Evolutionary conservation across 208 protist species (phyloP).

Genomic region (Lotmaria passim): DNA sequence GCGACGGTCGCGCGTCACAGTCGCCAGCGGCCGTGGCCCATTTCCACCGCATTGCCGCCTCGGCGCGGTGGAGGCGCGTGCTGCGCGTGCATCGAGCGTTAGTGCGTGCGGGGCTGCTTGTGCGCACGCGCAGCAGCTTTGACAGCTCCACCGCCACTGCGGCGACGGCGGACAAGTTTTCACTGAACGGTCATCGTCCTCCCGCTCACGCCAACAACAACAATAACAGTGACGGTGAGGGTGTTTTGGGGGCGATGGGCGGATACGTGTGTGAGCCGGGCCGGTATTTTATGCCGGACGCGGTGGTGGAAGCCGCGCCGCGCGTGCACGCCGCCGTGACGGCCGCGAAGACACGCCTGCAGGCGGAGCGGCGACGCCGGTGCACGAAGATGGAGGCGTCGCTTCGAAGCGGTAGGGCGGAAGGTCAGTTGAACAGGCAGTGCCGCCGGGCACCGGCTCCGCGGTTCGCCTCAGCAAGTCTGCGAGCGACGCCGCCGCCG

Average conservation of each 20-base stretch:
- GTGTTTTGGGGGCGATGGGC: not conserved
- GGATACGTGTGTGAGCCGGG: not conserved
- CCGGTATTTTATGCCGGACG: conserved; percentile 47
- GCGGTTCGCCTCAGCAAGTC: conserved; percentile 1
- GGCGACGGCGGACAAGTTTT: too few species aligned
- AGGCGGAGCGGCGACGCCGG: conserved; percentile 10
- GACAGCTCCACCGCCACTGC: not conserved
- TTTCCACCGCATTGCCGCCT: conserved; percentile 12
- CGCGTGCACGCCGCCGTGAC: conserved; percentile 48
- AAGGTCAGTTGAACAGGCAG: too few species aligned
- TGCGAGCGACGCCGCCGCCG: not conserved
- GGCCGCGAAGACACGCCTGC: conserved; percentile 23
- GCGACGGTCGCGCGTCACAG: conserved; percentile 1
- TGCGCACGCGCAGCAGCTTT: not conserved
- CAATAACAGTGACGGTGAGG: not conserved
- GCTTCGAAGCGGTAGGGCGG: not conserved
- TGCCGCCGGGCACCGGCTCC: too few species aligned
- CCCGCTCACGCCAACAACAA: not conserved
- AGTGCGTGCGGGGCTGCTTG: conserved; percentile 10
- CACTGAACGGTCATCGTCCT: too few species aligned
- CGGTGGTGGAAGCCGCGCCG: conserved; percentile 36
- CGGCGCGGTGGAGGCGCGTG: conserved; percentile 21
- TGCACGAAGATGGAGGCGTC: not conserved
- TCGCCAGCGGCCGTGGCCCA: not conserved
- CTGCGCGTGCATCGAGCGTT: conserved; percentile 28